A percentile compares a stretch with the other conserved stretches of the same genome.
These are phyloP conservation scores for Xylaria sp. DNA, from an alignment of 2,329 filamentous ascomycete genomes.

Conservation along the genomic window DNA sequence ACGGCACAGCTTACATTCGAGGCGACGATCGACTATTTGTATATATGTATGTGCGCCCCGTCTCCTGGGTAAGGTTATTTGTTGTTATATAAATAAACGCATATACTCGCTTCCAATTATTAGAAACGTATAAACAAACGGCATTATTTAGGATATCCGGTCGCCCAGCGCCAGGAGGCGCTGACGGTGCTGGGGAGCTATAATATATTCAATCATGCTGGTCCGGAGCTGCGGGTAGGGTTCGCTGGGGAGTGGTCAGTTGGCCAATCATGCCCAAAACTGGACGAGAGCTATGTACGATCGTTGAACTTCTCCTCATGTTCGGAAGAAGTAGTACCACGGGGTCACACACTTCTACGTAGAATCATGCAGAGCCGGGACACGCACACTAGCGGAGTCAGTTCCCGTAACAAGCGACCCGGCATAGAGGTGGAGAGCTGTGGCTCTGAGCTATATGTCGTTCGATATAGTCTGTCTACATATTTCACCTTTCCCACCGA, in stretches of 20 bases:
- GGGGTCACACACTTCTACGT: conserved; percentile 14
- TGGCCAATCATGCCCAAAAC: conserved; percentile 26
- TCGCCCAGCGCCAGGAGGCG: conserved; percentile 4
- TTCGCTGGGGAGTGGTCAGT: conserved; percentile 2
- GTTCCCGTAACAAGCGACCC: conserved; percentile 36
- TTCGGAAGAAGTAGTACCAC: conserved; percentile 37
- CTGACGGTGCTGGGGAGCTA: conserved; percentile 18
- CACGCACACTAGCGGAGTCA: conserved; percentile 38
- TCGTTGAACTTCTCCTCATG: conserved; percentile 35
- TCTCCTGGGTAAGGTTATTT: conserved; percentile 12
- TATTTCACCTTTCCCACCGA: conserved; percentile 4
- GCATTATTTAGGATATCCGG: conserved; percentile 17
- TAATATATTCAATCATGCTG: conserved; percentile 38
- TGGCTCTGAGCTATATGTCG: conserved; percentile 14
- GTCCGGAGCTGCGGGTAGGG: conserved; percentile 34
- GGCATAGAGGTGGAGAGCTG: conserved; percentile 3
- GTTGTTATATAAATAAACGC: conserved; percentile 17
- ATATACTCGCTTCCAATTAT: conserved; percentile 13
- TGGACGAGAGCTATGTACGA: conserved; percentile 21
- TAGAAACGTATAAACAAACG: not conserved
- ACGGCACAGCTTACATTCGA: not conserved
- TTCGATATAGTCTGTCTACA: conserved; percentile 2
- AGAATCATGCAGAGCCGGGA: conserved; percentile 28
- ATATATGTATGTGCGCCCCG: not conserved
- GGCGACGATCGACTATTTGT: not conserved